Evolutionary conservation across 2,329 filamentous ascomycete genomes (phyloP).

Genomic region (Fusarium chaquense): DNA sequence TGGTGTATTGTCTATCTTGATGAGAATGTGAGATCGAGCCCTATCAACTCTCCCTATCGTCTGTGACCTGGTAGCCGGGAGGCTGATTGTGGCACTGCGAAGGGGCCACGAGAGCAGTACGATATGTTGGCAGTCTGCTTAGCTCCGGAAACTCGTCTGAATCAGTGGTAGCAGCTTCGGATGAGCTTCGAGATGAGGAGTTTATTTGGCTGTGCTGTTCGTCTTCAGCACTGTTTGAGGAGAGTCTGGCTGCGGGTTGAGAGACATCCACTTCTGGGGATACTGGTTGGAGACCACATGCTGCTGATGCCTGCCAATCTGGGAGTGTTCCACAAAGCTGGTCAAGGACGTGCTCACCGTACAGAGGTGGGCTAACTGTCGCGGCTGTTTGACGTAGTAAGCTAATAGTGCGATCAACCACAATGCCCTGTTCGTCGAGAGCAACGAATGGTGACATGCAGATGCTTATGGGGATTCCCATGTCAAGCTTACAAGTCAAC

Average conservation of each 20-base stretch:
- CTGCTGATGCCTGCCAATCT: slow-evolving; percentile 77
- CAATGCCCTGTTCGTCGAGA: slow-evolving; percentile 84
- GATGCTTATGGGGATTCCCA: slow-evolving; percentile 87
- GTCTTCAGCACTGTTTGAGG: slow-evolving; percentile 43
- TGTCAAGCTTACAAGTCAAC: slow-evolving; percentile 70
- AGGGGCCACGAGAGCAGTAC: slow-evolving; percentile 75
- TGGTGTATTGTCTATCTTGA: background rate
- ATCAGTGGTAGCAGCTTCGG: slow-evolving; percentile 64
- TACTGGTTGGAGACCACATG: slow-evolving; percentile 67
- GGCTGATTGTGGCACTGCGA: slow-evolving; percentile 66
- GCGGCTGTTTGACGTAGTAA: slow-evolving; percentile 64
- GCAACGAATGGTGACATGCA: slow-evolving; percentile 95
- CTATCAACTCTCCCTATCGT: background rate
- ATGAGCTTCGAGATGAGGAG: slow-evolving; percentile 61
- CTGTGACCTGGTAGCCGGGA: slow-evolving; percentile 73
- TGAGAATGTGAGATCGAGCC: too few species aligned
- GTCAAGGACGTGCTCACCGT: slow-evolving; percentile 91
- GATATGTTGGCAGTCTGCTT: slow-evolving; percentile 80
- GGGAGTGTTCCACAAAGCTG: slow-evolving; percentile 89
- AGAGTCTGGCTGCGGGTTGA: slow-evolving; percentile 21
- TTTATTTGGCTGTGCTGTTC: slow-evolving; percentile 44
- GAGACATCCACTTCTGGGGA: slow-evolving; percentile 75
- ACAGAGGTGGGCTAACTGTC: slow-evolving; percentile 83
- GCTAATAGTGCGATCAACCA: slow-evolving; percentile 69
- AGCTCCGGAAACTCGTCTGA: slow-evolving; percentile 73